These are phyloP conservation scores for Amphibolis antarctica DNA, from an alignment of 106 monocot species.

Conservation along the genomic window DNA sequence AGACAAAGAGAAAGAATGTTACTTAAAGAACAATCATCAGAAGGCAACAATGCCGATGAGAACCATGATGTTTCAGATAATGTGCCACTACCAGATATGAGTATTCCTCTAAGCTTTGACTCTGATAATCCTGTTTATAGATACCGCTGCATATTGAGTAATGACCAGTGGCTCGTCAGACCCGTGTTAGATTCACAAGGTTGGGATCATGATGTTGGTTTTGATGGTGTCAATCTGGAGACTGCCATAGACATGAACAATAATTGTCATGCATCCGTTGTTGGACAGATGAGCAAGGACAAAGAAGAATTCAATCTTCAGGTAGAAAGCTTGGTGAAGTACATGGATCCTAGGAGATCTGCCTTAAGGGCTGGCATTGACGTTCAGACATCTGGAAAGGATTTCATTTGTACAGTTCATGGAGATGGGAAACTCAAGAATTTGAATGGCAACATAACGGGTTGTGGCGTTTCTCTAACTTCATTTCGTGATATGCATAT, in stretches of 20 bases:
- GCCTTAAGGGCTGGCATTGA: slow-evolving; percentile 30
- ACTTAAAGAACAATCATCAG: slow-evolving; percentile 2
- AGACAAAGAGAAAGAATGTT: slow-evolving; percentile 28
- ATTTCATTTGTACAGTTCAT: slow-evolving; percentile 44
- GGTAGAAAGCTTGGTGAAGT: slow-evolving; percentile 37
- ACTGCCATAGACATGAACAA: slow-evolving; percentile 25
- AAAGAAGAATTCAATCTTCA: slow-evolving; percentile 57
- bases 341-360: slow-evolving; percentile 14
- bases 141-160: slow-evolving; percentile 44
- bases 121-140: slow-evolving; percentile 36
- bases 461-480: slow-evolving; percentile 50
- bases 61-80: slow-evolving; percentile 26
- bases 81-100: slow-evolving; percentile 43
- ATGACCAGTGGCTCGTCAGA: slow-evolving; percentile 38
- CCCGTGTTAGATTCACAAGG: slow-evolving; percentile 85
- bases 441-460: slow-evolving; percentile 30
- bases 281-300: slow-evolving; percentile 71
- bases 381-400: slow-evolving; percentile 50
- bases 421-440: slow-evolving; percentile 37
- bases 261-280: slow-evolving; percentile 34
- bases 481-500: slow-evolving; percentile 37
- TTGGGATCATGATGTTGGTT: slow-evolving; percentile 93
- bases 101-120: slow-evolving; percentile 65
- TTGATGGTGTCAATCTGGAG: slow-evolving; percentile 76
- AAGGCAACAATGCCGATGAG: slow-evolving; percentile 18